These are phyloP conservation scores for Spinacia oleracea DNA, from an alignment of 179 eudicot species.

Conservation along the genomic window DNA sequence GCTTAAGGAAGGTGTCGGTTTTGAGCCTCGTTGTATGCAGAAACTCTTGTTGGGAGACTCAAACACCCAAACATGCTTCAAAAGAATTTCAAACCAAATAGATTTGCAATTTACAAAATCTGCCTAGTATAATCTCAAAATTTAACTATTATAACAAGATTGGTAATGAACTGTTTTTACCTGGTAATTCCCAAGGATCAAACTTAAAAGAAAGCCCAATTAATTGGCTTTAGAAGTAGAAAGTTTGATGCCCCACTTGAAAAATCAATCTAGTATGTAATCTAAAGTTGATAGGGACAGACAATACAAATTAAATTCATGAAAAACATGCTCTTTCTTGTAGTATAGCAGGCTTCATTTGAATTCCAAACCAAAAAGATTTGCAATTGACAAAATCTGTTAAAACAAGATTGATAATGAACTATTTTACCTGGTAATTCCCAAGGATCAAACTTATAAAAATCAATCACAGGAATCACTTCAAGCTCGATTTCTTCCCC, in stretches of 20 bases:
- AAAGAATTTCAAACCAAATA: too few species aligned
- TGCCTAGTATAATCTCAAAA: too few species aligned
- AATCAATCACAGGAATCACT: constrained; percentile 78
- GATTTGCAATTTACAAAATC: constrained; percentile 5
- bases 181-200: constrained; percentile 97
- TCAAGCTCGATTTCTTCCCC: constrained; percentile 77
- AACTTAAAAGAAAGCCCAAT: constrained; percentile 56
- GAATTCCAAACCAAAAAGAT: not conserved
- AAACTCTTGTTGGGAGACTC: too few species aligned
- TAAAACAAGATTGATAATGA: not conserved
- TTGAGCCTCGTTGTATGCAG: too few species aligned
- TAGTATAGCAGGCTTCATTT: constrained; percentile 1
- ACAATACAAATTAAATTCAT: not conserved
- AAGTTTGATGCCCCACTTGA: constrained; percentile 33
- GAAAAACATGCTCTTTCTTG: not conserved
- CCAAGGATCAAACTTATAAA: constrained; percentile 91
- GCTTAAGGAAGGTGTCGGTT: too few species aligned
- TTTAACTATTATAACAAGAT: not conserved
- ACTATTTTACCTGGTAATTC: constrained; percentile 73
- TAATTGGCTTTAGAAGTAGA: constrained; percentile 31
- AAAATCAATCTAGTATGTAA: constrained; percentile 10
- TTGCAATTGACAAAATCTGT: constrained; percentile 9
- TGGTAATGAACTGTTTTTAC: constrained; percentile 35
- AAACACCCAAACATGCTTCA: too few species aligned
- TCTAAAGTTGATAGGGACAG: constrained; percentile 19